These are phyloP conservation scores for Pleurotus sapidus DNA, from an alignment of 768 basidiomycete species.

Conservation along the genomic window DNA sequence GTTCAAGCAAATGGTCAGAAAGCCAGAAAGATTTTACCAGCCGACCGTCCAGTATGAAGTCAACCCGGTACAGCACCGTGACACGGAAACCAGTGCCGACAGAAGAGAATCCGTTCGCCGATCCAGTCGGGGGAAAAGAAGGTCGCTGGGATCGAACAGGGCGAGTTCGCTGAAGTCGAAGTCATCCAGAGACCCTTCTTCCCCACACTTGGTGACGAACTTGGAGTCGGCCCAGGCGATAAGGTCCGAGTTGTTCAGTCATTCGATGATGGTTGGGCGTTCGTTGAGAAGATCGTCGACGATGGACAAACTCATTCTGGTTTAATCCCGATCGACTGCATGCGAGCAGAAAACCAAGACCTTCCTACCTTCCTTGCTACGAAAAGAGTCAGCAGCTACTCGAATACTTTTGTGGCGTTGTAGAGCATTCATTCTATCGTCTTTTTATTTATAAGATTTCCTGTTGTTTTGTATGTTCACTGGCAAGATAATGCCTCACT, in stretches of 20 bases:
- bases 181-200: constrained; percentile 53
- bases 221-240: constrained; percentile 50
- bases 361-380: constrained; percentile 46
- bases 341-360: constrained; percentile 45
- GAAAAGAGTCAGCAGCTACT: constrained; percentile 41
- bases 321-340: constrained; percentile 69
- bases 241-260: constrained; percentile 46
- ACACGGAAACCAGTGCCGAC: constrained; percentile 8
- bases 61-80: constrained; percentile 10
- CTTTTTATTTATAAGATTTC: not conserved
- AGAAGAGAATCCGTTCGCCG: constrained; percentile 23
- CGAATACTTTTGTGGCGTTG: constrained; percentile 2
- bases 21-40: not conserved
- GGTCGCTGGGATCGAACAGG: constrained; percentile 2
- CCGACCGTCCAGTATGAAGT: constrained; percentile 5
- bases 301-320: constrained; percentile 34
- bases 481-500: not conserved
- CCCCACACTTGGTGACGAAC: constrained; percentile 59
- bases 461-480: not conserved
- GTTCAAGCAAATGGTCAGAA: constrained; percentile 15
- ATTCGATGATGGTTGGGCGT: constrained; percentile 74
- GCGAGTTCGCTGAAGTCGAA: constrained; percentile 40
- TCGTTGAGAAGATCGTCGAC: constrained; percentile 45
- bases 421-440: not conserved
- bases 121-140: constrained; percentile 8